These are phyloP conservation scores for Pachysandra terminalis DNA, from an alignment of 164 flowering plant species.

Conservation along the genomic window DNA sequence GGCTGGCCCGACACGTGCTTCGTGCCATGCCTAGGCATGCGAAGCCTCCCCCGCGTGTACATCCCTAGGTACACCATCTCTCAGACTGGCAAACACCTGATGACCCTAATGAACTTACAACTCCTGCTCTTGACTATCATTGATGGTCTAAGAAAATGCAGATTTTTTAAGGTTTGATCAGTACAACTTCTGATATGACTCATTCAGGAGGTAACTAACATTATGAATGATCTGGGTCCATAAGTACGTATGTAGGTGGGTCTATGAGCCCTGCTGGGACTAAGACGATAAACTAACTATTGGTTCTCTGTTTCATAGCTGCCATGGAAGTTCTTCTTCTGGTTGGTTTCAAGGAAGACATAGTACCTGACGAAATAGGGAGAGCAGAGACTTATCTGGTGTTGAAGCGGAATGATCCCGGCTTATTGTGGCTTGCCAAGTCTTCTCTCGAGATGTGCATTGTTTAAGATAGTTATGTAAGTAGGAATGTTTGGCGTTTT, in stretches of 20 bases:
- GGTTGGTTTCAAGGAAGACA: constrained; percentile 76
- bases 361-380: constrained; percentile 45
- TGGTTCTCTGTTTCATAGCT: constrained; percentile 40
- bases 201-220: neutral
- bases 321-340: constrained; percentile 72
- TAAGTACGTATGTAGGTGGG: too few species aligned
- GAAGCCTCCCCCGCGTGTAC: too few species aligned
- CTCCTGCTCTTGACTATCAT: too few species aligned
- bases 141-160: too few species aligned
- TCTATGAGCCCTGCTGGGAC: neutral
- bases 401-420: constrained; percentile 84
- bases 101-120: too few species aligned
- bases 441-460: constrained; percentile 66
- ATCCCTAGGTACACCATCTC: too few species aligned
- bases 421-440: constrained; percentile 88
- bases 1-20: too few species aligned
- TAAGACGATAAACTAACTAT: neutral
- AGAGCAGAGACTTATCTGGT: constrained; percentile 60
- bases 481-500: neutral
- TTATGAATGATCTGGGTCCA: neutral
- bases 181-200: neutral
- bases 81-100: too few species aligned
- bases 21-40: too few species aligned
- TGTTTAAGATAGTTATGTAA: constrained; percentile 13
- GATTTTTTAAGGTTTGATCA: neutral